Evolutionary conservation across 1,139 yeast species (phyloP).

Genomic region (Saccharomycopsis crataegensis): DNA sequence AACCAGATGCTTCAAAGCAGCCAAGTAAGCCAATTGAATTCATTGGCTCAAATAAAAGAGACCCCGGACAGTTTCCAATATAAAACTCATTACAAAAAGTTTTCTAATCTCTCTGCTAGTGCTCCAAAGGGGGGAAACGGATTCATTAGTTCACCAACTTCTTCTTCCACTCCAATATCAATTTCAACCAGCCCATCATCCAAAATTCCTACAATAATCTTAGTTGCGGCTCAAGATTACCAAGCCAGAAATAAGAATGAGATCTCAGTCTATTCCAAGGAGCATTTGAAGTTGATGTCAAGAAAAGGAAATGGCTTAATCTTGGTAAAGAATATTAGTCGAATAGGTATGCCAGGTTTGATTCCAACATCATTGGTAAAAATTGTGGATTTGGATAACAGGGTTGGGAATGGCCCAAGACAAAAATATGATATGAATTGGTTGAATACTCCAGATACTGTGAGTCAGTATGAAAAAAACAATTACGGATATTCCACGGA

Average conservation of each 20-base stretch:
- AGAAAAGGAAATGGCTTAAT: slow-evolving; percentile 57
- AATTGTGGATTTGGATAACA: slow-evolving; percentile 37
- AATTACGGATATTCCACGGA: background rate
- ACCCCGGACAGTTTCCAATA: background rate
- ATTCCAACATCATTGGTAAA: slow-evolving; percentile 51
- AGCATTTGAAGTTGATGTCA: slow-evolving; percentile 49
- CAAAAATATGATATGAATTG: slow-evolving; percentile 41
- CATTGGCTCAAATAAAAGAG: background rate
- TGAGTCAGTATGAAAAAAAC: background rate
- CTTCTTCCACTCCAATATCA: background rate
- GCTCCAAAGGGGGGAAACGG: background rate
- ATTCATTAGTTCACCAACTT: background rate
- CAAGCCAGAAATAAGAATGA: slow-evolving; percentile 50
- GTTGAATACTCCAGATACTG: slow-evolving; percentile 30
- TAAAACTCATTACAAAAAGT: background rate
- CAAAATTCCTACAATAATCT: slow-evolving; percentile 20
- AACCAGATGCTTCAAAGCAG: background rate
- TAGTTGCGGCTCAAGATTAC: slow-evolving; percentile 37
- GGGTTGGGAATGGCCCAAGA: slow-evolving; percentile 37
- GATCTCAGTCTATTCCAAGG: slow-evolving; percentile 44
- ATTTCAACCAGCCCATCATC: background rate
- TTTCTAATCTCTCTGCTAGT: background rate
- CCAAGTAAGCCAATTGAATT: too few relatives aligned
- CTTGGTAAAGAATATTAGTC: slow-evolving; percentile 52
- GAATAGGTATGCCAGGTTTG: slow-evolving; percentile 52